Evolutionary conservation across 164 flowering plant genomes (phyloP).

Genomic region (Paratinospora sagittata): DNA sequence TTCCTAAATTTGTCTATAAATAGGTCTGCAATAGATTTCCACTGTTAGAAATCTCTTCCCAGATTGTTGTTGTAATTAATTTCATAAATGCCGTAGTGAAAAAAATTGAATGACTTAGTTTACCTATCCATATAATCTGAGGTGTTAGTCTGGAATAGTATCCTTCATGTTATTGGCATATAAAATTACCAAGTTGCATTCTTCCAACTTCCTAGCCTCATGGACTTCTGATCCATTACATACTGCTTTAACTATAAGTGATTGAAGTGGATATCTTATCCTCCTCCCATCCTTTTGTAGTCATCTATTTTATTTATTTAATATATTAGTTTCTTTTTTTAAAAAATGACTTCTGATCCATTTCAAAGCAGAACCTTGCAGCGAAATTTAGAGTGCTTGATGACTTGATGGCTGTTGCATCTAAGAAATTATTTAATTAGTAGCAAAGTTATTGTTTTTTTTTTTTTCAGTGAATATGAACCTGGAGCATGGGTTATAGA

Average conservation of each 20-base stretch:
- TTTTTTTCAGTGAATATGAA: neutral
- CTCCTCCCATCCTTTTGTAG: too few relatives aligned
- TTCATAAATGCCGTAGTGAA: too few relatives aligned
- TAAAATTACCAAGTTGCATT: neutral
- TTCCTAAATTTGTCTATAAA: too few relatives aligned
- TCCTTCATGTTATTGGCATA: neutral
- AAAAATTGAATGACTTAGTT: too few relatives aligned
- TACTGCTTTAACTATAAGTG: too few relatives aligned
- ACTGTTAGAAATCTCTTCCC: neutral
- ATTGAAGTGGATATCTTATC: too few relatives aligned
- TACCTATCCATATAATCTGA: too few relatives aligned
- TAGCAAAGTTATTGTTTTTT: neutral
- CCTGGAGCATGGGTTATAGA: neutral
- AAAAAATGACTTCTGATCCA: neutral
- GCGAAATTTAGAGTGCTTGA: neutral
- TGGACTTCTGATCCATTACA: too few relatives aligned
- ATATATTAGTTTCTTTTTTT: too few relatives aligned
- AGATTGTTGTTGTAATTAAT: neutral
- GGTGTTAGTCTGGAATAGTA: too few relatives aligned
- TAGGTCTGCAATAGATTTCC: neutral
- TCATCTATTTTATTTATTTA: too few relatives aligned
- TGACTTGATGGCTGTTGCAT: too few relatives aligned
- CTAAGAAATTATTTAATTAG: neutral
- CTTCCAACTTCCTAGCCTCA: neutral
- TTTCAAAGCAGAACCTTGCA: neutral